These are phyloP conservation scores for Suillus variegatus DNA, from an alignment of 768 basidiomycete species.

Conservation along the genomic window DNA sequence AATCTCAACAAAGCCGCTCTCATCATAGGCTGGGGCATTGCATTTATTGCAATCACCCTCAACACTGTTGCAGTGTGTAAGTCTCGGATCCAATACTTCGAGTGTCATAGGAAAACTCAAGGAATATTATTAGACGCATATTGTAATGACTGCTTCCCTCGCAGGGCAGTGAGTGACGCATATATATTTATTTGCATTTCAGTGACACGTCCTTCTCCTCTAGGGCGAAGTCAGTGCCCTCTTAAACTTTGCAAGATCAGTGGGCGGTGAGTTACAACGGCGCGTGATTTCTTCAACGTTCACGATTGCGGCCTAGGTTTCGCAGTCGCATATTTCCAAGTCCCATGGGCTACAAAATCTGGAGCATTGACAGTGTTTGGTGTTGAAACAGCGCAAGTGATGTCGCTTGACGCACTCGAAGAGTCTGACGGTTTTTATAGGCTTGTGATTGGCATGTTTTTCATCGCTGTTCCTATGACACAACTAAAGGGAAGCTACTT, in stretches of 20 bases:
- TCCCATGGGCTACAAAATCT: conserved; percentile 38
- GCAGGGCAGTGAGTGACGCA: conserved; percentile 21
- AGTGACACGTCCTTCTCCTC: neutral
- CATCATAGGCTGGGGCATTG: conserved; percentile 48
- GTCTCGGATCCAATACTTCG: conserved; percentile 10
- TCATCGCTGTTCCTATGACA: conserved; percentile 37
- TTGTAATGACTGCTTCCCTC: conserved; percentile 40
- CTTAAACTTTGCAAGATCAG: conserved; percentile 40
- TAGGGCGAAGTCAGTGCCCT: conserved; percentile 40
- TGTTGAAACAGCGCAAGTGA: conserved; percentile 38
- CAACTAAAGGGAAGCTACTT: conserved; percentile 35
- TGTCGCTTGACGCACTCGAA: neutral
- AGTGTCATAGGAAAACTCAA: neutral
- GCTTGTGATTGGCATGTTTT: conserved; percentile 34
- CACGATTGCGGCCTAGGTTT: conserved; percentile 27
- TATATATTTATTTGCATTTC: neutral
- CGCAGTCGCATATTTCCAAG: conserved; percentile 41
- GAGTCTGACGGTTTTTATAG: conserved; percentile 16
- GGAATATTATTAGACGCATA: conserved; percentile 34
- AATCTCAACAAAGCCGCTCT: conserved; percentile 29
- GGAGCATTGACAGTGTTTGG: conserved; percentile 39
- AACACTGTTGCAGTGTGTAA: conserved; percentile 43
- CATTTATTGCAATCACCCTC: conserved; percentile 36
- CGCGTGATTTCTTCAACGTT: neutral
- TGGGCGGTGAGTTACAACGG: conserved; percentile 26